Evolutionary conservation across 2,329 filamentous ascomycete species (phyloP), one percentile per base, ranked within the genome.

Genomic region (Cercospora citrullina): DNA sequence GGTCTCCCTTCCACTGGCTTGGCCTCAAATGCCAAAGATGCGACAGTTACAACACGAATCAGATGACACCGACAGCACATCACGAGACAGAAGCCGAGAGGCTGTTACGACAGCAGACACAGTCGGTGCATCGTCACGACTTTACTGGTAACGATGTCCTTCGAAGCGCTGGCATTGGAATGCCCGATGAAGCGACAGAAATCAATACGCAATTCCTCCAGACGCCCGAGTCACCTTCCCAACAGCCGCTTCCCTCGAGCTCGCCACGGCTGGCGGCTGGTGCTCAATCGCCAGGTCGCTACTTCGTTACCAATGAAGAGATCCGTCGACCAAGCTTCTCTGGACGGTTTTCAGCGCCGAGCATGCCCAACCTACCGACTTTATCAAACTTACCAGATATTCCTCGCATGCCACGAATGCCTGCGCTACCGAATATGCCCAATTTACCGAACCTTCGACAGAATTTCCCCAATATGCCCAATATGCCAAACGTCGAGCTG

Each of bases 1-100:
- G 91, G 23, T 93, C 95, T 23, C 86, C 87, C 31, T 99, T 96
- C 77, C 95, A 99, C 80, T 99, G 95, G 93, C 84, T 98, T 4
- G 95, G 95, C 0, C 84, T 97, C 57, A 97, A 96, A 79, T 99
- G 95, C 77, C 89, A 83, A 59, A 80, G 85, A 74, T 89, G 83
- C 74, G 83, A 84, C 67, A 82, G 82, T 18, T 85, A 84, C 78
- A 85, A 85, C 68, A 85, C 83, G 9, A 83, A 81, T 60, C 83
- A 84, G 69, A 76, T 84, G 63, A 80, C 81, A 0, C 80, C 83
- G 0, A 74, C 83, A 14, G 81, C 80, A 33, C 79, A 73, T 6
- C 72, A 74, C 28, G 77, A 78, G 39, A 77, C 74, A 0, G 76
- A 78, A 63, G 72, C 75, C n/a, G 76, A 77, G 62, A 71, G 76